Base-by-base conservation (phyloP, 208 protist species). In the Acanthamoeba polyphaga region DNA sequence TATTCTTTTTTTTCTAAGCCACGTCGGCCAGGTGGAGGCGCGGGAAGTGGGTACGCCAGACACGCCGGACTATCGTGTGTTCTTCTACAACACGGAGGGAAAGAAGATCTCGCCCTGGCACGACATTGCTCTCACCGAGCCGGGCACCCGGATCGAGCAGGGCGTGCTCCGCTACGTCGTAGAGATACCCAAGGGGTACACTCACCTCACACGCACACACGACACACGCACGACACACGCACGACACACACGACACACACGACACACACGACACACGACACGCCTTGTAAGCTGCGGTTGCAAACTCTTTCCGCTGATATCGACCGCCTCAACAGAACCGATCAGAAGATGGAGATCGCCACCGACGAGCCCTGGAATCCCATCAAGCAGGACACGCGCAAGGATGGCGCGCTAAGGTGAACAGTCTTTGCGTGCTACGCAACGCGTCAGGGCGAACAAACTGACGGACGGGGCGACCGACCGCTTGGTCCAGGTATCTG, bases 261-360 rank as follows among this genome's bases (percentile, higher is more conserved):
- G n/a, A n/a, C 60, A 22, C 66, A 38, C 27, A 74, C 27, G 60
- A 66, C 60, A 27, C 12, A 27, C 60, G 12, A 27, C n/a, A n/a
- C n/a, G n/a, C n/a, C n/a, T n/a, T n/a, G n/a, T n/a, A n/a, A n/a
- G n/a, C n/a, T n/a, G n/a, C n/a, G n/a, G n/a, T n/a, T n/a, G n/a
- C n/a, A n/a, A n/a, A n/a, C n/a, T n/a, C n/a, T n/a, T n/a, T n/a
- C n/a, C n/a, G n/a, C n/a, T n/a, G n/a, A n/a, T 12, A 12, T 55
- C 51, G 51, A 55, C 51, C 12, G 3, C 12, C 98, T 98, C 15
- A 99, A 99, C 97, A 99, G 98, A 97, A 99, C 98, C 27, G 96
- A 98, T 82, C 98, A 98, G 22, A 99, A 99, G 98, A 99, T 99
- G 93, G 99, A 99, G 96, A 99, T 99, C 94, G 98, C 98, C 60